phyloP scores from a whole-genome alignment of 2,329 filamentous ascomycete genomes.

The Talaromyces sp. region DNA sequence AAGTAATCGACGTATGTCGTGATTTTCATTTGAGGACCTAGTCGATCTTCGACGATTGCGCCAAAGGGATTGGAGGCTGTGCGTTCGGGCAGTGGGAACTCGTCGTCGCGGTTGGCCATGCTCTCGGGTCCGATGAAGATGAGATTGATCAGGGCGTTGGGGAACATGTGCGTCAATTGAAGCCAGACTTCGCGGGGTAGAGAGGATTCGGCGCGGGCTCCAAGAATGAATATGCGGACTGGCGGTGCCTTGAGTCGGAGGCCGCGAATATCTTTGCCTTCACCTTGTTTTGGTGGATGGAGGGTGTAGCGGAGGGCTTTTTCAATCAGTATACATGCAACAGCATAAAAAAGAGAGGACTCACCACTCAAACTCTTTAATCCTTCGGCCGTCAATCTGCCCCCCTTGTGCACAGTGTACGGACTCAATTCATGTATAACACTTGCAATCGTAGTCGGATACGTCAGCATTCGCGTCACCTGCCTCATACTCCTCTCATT shows the following conservation, averaged over 20 bases:
- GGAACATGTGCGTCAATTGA: conserved; percentile 91
- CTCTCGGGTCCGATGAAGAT: conserved; percentile 94
- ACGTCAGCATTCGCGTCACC: conserved; percentile 87
- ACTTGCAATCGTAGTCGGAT: conserved; percentile 87
- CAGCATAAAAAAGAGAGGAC: conserved; percentile 36
- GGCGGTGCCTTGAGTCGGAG: conserved; percentile 81
- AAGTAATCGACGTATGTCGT: conserved; percentile 98
- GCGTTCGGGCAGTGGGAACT: conserved; percentile 84
- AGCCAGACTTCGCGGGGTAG: conserved; percentile 91
- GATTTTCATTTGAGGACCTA: conserved; percentile 89
- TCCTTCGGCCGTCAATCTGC: conserved; percentile 79
- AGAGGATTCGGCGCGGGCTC: conserved; percentile 94
- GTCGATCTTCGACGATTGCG: conserved; percentile 85
- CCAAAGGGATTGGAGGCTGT: conserved; percentile 87
- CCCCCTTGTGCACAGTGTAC: conserved; percentile 73
- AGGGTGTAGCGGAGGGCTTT: conserved; percentile 86
- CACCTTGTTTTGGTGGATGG: conserved; percentile 79
- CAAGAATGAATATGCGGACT: conserved; percentile 87
- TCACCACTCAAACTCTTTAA: conserved; percentile 87
- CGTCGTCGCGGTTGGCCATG: conserved; percentile 89
- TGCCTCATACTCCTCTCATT: conserved; percentile 88
- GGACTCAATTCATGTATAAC: conserved; percentile 92
- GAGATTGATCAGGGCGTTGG: conserved; percentile 82
- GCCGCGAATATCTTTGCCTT: conserved; percentile 70
- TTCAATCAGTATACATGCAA: neutral